A percentile compares a stretch with the other conserved stretches of the same genome.
Conservation (phyloP, 331 rosid genomes). For the Pyrus hybrid region DNA sequence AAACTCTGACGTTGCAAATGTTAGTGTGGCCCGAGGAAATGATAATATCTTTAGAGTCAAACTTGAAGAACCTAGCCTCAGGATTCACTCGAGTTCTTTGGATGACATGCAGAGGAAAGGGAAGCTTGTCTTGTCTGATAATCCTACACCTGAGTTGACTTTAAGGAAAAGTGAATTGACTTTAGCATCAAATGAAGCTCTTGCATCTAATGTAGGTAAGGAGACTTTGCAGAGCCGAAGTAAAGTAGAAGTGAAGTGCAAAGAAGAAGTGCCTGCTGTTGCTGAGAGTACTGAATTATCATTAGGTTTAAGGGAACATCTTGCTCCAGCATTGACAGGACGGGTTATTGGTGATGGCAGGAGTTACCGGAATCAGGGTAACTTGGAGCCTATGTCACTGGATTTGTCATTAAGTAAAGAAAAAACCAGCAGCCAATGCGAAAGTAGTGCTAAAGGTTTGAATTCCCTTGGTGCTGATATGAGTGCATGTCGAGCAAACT, state of each 20-base stretch:
- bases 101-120: conserved; percentile 27
- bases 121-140: conserved; percentile 19
- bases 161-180: conserved; percentile 32
- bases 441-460: conserved; percentile 18
- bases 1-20: conserved; percentile 25
- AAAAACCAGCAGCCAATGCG: conserved; percentile 20
- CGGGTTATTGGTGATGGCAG: conserved; percentile 7
- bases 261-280: conserved; percentile 26
- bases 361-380: conserved; percentile 17
- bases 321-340: conserved; percentile 27
- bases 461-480: conserved; percentile 11
- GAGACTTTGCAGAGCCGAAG: conserved; percentile 14
- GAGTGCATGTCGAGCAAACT: conserved; percentile 65
- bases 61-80: conserved; percentile 34
- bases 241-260: conserved; percentile 21
- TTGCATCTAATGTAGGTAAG: conserved; percentile 30
- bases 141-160: conserved; percentile 15
- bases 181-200: conserved; percentile 41
- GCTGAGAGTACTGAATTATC: conserved; percentile 36
- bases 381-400: conserved; percentile 39
- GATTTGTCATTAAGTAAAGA: conserved; percentile 51
- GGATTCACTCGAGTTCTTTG: conserved; percentile 18
- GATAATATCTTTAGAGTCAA: conserved; percentile 24
- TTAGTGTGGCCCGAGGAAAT: conserved; percentile 21
- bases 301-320: conserved; percentile 33